phyloP scores from a whole-genome alignment of 495 filamentous ascomycete species.

The Bacidia gigantensis region DNA sequence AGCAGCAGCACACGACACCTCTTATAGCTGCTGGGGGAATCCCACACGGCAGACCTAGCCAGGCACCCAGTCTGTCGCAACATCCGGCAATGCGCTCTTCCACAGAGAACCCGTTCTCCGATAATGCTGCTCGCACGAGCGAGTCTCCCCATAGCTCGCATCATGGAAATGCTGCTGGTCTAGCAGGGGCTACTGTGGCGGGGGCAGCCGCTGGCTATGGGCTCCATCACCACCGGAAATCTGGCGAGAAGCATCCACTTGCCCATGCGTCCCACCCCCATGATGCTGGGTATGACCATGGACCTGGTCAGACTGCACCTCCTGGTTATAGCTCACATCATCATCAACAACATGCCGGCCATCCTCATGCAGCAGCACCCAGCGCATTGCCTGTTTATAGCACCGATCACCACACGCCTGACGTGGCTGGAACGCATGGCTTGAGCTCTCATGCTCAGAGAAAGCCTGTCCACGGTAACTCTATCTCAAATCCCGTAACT shows the following conservation, averaged over 20 bases:
- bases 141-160: slow-evolving; percentile 5
- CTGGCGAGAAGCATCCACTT: not conserved
- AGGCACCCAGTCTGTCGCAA: slow-evolving; percentile 13
- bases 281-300: not conserved
- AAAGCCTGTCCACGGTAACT: not conserved
- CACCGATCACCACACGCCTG: not conserved
- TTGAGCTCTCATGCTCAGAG: not conserved
- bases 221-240: not conserved
- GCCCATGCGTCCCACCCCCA: not conserved
- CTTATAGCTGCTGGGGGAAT: slow-evolving; percentile 14
- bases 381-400: not conserved
- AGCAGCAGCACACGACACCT: slow-evolving; percentile 11
- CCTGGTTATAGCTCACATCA: not conserved
- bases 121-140: slow-evolving; percentile 14
- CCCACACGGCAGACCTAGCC: slow-evolving; percentile 7
- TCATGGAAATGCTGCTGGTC: not conserved
- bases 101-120: slow-evolving; percentile 13
- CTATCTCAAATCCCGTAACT: not conserved
- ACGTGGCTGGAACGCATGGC: not conserved
- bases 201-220: not conserved
- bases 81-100: slow-evolving; percentile 15
- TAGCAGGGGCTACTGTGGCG: not conserved
- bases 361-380: not conserved
- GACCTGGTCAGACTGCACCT: not conserved
- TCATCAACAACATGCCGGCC: not conserved